Conservation (phyloP, 352 stramenopile species). For the Phytophthora cactorum region DNA sequence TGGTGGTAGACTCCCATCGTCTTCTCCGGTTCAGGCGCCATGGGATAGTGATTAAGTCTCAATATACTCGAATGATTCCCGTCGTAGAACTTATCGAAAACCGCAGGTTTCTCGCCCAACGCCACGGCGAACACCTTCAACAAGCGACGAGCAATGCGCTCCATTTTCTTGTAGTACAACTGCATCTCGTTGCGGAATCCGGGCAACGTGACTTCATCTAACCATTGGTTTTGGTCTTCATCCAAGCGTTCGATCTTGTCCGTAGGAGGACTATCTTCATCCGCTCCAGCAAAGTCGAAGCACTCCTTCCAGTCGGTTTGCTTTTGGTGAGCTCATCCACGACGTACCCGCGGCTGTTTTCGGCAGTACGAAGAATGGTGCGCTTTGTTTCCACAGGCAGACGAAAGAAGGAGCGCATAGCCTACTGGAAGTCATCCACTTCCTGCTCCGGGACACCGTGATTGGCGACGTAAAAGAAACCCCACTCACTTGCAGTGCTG, state of each 20-base stretch:
- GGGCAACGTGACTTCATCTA: constrained; percentile 44
- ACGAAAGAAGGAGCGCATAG: constrained; percentile 86
- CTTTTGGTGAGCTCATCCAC: constrained; percentile 95
- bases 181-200: constrained; percentile 61
- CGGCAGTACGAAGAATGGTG: constrained; percentile 63
- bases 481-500: constrained; percentile 58
- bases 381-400: constrained; percentile 66
- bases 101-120: constrained; percentile 49
- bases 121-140: constrained; percentile 66
- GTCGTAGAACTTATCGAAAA: constrained; percentile 71
- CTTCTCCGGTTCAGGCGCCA: constrained; percentile 50
- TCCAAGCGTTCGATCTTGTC: constrained; percentile 44
- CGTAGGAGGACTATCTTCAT: constrained; percentile 44
- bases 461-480: constrained; percentile 94
- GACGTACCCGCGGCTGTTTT: constrained; percentile 93
- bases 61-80: constrained; percentile 88
- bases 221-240: constrained; percentile 79
- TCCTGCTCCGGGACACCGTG: constrained; percentile 71
- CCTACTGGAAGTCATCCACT: constrained; percentile 66
- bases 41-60: constrained; percentile 93
- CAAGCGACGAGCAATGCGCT: constrained; percentile 54
- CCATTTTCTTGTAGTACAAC: constrained; percentile 55
- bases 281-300: constrained; percentile 69
- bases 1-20: constrained; percentile 70
- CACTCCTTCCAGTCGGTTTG: constrained; percentile 93